These are phyloP conservation scores for Fusarium sublunatum DNA, from an alignment of 2,329 filamentous ascomycete species.

Conservation along the genomic window DNA sequence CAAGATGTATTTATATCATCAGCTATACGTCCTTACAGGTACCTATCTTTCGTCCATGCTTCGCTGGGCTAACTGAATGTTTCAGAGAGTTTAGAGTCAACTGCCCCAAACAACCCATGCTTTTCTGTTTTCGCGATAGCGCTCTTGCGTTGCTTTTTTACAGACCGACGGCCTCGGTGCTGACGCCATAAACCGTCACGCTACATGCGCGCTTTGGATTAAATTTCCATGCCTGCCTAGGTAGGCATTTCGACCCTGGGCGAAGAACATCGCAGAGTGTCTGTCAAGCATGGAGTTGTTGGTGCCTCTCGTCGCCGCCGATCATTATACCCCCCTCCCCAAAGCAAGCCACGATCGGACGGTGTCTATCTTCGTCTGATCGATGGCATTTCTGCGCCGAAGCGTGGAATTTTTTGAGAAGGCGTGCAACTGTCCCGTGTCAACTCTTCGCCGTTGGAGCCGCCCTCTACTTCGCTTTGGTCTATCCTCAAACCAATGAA, in stretches of 20 bases:
- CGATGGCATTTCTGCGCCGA: background rate
- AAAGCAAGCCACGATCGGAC: slow-evolving; percentile 34
- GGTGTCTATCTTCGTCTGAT: background rate
- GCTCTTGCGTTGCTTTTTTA: slow-evolving; percentile 38
- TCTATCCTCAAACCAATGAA: slow-evolving; percentile 13
- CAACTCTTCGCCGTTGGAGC: background rate
- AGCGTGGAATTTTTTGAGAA: slow-evolving; percentile 5
- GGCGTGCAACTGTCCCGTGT: slow-evolving; percentile 2
- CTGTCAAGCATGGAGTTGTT: slow-evolving; percentile 2
- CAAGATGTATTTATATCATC: too few species aligned
- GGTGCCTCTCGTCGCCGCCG: slow-evolving; percentile 2
- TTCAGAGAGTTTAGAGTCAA: too few species aligned
- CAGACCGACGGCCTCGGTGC: slow-evolving; percentile 15
- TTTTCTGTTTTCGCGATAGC: slow-evolving; percentile 3
- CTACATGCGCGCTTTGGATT: background rate
- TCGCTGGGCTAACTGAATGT: too few species aligned
- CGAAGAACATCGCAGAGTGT: background rate
- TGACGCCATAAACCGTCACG: slow-evolving; percentile 34
- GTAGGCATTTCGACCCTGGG: background rate
- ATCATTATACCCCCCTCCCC: slow-evolving; percentile 10
- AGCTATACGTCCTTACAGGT: too few species aligned
- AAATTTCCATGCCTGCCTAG: slow-evolving; percentile 1
- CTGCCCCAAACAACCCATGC: background rate
- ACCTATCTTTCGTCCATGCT: too few species aligned
- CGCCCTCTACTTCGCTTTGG: background rate